Percentiles rank a stretch among this genome's conserved stretches.
These are phyloP conservation scores for Phytophthora cryptogea DNA, from an alignment of 352 stramenopile species.

Conservation along the genomic window DNA sequence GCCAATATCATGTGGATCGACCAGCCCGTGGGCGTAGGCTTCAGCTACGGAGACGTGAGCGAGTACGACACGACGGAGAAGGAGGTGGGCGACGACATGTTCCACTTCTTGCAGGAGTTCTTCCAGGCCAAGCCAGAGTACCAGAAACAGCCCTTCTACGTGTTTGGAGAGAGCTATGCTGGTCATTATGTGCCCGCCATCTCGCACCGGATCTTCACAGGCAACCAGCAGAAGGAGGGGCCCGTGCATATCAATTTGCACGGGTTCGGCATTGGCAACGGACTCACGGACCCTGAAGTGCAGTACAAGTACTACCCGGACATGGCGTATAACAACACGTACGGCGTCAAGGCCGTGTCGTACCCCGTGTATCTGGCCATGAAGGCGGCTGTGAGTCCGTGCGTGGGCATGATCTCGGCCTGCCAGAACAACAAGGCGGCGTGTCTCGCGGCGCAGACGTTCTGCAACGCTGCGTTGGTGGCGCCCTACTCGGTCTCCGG, in stretches of 20 bases:
- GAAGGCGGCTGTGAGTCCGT: constrained; percentile 65
- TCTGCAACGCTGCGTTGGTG: constrained; percentile 89
- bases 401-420: constrained; percentile 77
- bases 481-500: constrained; percentile 55
- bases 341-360: constrained; percentile 72
- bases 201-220: constrained; percentile 71
- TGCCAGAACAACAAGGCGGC: constrained; percentile 81
- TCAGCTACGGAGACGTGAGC: constrained; percentile 90
- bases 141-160: constrained; percentile 90
- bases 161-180: constrained; percentile 93
- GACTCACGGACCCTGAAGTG: constrained; percentile 92
- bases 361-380: constrained; percentile 68
- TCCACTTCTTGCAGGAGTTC: constrained; percentile 95
- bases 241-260: constrained; percentile 87
- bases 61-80: constrained; percentile 92
- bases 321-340: constrained; percentile 93
- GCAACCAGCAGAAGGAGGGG: constrained; percentile 66
- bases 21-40: constrained; percentile 95
- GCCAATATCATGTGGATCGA: constrained; percentile 98
- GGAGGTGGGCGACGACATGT: constrained; percentile 95
- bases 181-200: constrained; percentile 95
- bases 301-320: constrained; percentile 87
- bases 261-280: constrained; percentile 96
- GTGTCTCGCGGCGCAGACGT: constrained; percentile 87
- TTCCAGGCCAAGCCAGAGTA: constrained; percentile 92